Evolutionary conservation across 1,139 yeast species (phyloP).

Genomic region (Blastobotrys elegans): DNA sequence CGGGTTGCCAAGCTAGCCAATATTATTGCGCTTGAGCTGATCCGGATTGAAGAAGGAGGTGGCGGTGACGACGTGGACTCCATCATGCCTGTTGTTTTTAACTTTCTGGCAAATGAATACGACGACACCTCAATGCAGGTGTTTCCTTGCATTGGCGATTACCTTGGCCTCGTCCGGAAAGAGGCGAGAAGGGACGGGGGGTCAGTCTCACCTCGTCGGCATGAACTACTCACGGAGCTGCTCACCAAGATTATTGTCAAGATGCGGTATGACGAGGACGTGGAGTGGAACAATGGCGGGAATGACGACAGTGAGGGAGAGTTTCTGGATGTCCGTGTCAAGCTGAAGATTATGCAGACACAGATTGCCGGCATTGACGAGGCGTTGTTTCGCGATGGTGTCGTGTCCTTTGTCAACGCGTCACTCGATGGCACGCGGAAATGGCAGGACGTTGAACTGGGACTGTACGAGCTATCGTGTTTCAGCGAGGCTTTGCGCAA

Average conservation of each 20-base stretch:
- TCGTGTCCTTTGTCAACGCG: constrained; percentile 61
- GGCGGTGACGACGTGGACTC: constrained; percentile 27
- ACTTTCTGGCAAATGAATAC: constrained; percentile 71
- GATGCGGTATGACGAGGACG: constrained; percentile 72
- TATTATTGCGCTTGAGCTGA: constrained; percentile 69
- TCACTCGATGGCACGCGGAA: constrained; percentile 38
- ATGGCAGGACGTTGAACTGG: constrained; percentile 86
- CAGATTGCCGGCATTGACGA: constrained; percentile 74
- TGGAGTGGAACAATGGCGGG: constrained; percentile 47
- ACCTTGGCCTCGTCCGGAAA: constrained; percentile 65
- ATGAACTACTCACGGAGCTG: constrained; percentile 54
- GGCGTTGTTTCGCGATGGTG: constrained; percentile 62
- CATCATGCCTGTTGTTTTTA: constrained; percentile 65
- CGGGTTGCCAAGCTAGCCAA: constrained; percentile 69
- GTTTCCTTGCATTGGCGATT: constrained; percentile 73
- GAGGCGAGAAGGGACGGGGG: constrained; percentile 33
- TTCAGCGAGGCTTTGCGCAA: constrained; percentile 77
- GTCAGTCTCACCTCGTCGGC: constrained; percentile 35
- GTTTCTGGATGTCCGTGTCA: constrained; percentile 70
- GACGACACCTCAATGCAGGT: constrained; percentile 86
- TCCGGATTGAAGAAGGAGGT: constrained; percentile 56
- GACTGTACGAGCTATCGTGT: constrained; percentile 72
- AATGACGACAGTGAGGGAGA: constrained; percentile 64
- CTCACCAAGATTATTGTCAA: constrained; percentile 68
- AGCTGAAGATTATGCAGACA: constrained; percentile 76